Conservation (phyloP, 345 rosid species). For the Pistacia integerrima region DNA sequence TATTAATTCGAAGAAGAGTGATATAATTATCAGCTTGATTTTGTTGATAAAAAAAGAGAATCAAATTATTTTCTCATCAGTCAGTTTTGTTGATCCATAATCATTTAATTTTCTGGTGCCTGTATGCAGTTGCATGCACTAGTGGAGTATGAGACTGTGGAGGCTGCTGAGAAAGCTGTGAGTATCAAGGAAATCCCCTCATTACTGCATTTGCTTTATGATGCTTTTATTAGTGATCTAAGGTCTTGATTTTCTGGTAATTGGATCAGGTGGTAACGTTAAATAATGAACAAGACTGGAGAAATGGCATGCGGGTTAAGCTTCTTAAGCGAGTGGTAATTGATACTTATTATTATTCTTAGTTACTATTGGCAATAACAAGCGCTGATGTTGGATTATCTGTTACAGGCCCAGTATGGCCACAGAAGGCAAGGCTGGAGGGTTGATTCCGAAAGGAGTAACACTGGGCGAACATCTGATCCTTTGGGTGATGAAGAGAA, state of each 20-base stretch:
- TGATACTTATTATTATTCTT: conserved; percentile 8
- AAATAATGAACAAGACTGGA: conserved; percentile 85
- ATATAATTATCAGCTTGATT: not conserved
- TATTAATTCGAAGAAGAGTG: not conserved
- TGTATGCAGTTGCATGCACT: conserved; percentile 72
- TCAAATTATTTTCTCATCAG: not conserved
- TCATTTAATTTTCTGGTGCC: conserved; percentile 11
- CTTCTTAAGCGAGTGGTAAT: conserved; percentile 68
- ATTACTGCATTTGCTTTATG: conserved; percentile 3
- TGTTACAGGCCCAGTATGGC: conserved; percentile 51
- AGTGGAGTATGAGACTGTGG: conserved; percentile 79
- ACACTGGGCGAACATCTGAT: conserved; percentile 38
- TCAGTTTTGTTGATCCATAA: not conserved
- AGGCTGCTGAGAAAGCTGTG: conserved; percentile 94
- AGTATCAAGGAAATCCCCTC: conserved; percentile 29
- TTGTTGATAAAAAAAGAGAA: not conserved
- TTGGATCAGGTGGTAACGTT: conserved; percentile 69
- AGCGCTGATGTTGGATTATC: conserved; percentile 16
- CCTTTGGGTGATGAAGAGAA: conserved; percentile 53
- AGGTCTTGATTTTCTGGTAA: conserved; percentile 18
- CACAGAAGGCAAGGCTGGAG: conserved; percentile 67
- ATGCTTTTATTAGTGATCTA: conserved; percentile 9
- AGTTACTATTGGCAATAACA: not conserved
- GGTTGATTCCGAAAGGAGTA: conserved; percentile 59
- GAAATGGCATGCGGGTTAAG: conserved; percentile 89